Base-by-base conservation (phyloP, 306 rosid species). In the Nissolia schottii region DNA sequence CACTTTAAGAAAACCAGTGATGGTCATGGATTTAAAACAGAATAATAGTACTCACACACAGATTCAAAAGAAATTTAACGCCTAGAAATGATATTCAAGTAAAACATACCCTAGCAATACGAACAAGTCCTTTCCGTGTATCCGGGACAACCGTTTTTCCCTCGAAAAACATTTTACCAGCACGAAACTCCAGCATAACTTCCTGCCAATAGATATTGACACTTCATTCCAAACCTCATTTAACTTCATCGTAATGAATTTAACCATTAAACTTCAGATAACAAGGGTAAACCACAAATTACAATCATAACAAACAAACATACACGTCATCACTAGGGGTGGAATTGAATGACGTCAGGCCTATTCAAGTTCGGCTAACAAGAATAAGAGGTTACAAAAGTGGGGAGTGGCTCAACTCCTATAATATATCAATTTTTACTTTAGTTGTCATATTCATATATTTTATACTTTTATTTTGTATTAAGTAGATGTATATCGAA, bases 81-180 rank as follows among this genome's bases (percentile, higher is more conserved):
- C 45, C 56, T 43, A 35, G 22, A 56, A 35, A 27, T 3, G 13
- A 72, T 28, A 34, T 59, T 32, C 46, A 55, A 53, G 25, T 9
- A 22, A 56, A 40, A 3, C 74, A 78, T 79, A 93, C 97, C 98
- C 86, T 87, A 75, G 84, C 94, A 71, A 93, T 80, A 49, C 97
- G 97, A 89, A 93, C 64, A 68, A 90, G 94, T 32, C 98, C 98
- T 85, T 86, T 93, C 3, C 92, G 88, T 19, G 89, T 57, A 78
- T 93, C 96, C 3, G 98, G 97, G 19, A 78, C 80, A 58, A 91
- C 98, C 72, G 35, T 86, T 77, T 74, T 89, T 15, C 94, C 97
- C 70, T 87, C 88, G 14, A 85, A 81, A 70, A 41, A 2, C 98
- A 93, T 91, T 85, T 93, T 93, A 64, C 98, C 98, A 51, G 97